Evolutionary conservation across 208 protist species (phyloP), one percentile per base, ranked within the genome.

Genomic region (Phytomonas serpens): DNA sequence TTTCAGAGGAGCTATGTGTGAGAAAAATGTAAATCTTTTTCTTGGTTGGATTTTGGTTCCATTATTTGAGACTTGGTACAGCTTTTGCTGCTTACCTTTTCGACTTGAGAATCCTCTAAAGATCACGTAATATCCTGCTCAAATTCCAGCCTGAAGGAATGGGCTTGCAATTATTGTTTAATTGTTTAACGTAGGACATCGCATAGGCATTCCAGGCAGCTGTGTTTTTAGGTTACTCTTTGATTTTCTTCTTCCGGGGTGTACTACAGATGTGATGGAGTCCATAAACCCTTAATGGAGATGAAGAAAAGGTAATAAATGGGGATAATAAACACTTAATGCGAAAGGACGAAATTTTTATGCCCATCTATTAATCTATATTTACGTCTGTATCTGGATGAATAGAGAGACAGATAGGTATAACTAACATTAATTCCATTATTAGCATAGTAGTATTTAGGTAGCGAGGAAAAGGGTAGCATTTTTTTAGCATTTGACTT

Each of bases 401-500:
- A 16, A 47, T 23, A 47, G 14, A 19, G 40, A 47, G 40, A 47
- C 40, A 47, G 40, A 47, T 47, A 47, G 9, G 14, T 47, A 10
- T 27, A 34, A 64, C 32, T 2, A 13, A 27, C 61, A 31, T 31
- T 34, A 36, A 34, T 16, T 19, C 31, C 9, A 64, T 64, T 64
- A 36, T 2, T 64, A 36, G 61, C 61, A 31, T 64, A 64, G 61
- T 64, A 36, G 61, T 64, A 36, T 64, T 52, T 40, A 27, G 40
- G 4, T 47, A 47, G 40, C 40, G 16, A 19, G 40, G 3, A 47
- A 47, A 47, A 47, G 34, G 1, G 33, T 33, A 37, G n/a, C 34
- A 40, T 30, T 40, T 13, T 33, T 33, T 47, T 47, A 47, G 40
- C 14, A 47, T 47, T 30, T 47, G n/a, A 51, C 30, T 68, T 33